Conservation (phyloP, 83 land plant species). For the Picea abies region DNA sequence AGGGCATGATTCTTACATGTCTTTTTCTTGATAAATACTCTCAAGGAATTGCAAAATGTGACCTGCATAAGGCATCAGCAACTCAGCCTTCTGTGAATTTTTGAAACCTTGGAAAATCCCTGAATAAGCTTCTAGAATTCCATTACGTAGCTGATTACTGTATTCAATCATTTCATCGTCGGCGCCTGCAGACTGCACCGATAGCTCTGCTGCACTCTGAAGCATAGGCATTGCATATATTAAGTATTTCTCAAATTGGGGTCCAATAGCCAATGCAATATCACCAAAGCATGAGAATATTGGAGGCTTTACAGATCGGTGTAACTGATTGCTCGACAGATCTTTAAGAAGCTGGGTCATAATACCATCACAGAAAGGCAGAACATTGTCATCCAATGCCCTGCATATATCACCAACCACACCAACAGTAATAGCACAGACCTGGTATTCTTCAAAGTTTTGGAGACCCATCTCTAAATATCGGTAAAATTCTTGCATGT, state of each 20-base stretch:
- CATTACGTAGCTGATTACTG: slow-evolving; percentile 60
- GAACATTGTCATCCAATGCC: slow-evolving; percentile 52
- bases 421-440: slow-evolving; percentile 66
- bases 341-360: slow-evolving; percentile 55
- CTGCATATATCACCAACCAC: slow-evolving; percentile 69
- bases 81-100: slow-evolving; percentile 45
- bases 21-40: slow-evolving; percentile 42
- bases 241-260: slow-evolving; percentile 63
- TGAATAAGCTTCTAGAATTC: slow-evolving; percentile 73
- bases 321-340: slow-evolving; percentile 48
- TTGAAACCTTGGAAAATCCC: slow-evolving; percentile 71
- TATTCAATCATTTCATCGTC: slow-evolving; percentile 72
- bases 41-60: slow-evolving; percentile 60
- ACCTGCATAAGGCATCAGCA: slow-evolving; percentile 56
- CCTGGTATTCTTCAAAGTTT: slow-evolving; percentile 70
- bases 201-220: slow-evolving; percentile 56
- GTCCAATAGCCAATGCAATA: slow-evolving; percentile 69
- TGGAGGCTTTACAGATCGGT: slow-evolving; percentile 73
- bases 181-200: slow-evolving; percentile 19
- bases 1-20: slow-evolving; percentile 34
- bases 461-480: slow-evolving; percentile 68
- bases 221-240: slow-evolving; percentile 54
- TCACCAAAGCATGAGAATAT: slow-evolving; percentile 78
- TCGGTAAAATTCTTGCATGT: slow-evolving; percentile 67
- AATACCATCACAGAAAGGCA: slow-evolving; percentile 64